These are phyloP conservation scores for Radiomyces spectabilis DNA, from an alignment of 192 early-diverging fungal genomes.

Conservation along the genomic window DNA sequence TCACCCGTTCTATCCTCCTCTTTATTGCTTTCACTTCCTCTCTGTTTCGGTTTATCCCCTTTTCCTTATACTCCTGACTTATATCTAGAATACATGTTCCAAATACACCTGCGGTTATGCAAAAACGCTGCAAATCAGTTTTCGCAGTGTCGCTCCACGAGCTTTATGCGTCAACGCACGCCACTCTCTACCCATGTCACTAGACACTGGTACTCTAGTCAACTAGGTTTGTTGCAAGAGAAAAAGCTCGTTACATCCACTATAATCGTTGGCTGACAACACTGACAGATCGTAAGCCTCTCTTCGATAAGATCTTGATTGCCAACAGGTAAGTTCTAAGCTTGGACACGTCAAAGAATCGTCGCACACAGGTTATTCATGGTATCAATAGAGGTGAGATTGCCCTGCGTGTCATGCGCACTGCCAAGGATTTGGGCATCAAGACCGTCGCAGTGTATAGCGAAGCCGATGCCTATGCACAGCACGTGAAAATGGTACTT, in stretches of 20 bases:
- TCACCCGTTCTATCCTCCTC: too few relatives aligned
- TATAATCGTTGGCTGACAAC: background rate
- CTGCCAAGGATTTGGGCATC: constrained; percentile 84
- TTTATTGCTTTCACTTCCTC: too few relatives aligned
- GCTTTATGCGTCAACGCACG: too few relatives aligned
- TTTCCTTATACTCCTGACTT: too few relatives aligned
- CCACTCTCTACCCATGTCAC: too few relatives aligned
- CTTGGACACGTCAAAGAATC: background rate
- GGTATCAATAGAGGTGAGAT: constrained; percentile 60
- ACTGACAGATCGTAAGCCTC: constrained; percentile 53
- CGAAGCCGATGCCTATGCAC: constrained; percentile 80
- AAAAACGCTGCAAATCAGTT: too few relatives aligned
- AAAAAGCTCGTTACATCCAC: too few relatives aligned
- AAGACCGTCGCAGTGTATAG: constrained; percentile 91
- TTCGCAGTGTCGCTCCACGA: too few relatives aligned
- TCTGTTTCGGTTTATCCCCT: too few relatives aligned
- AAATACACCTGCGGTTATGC: too few relatives aligned
- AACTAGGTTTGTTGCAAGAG: constrained; percentile 38
- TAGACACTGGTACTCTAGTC: constrained; percentile 35
- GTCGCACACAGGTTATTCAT: background rate
- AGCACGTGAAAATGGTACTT: constrained; percentile 74
- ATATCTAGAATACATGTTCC: too few relatives aligned
- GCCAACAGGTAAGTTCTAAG: constrained; percentile 70
- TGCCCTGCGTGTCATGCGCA: constrained; percentile 73
- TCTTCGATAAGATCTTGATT: constrained; percentile 95